A percentile compares a stretch with the other conserved stretches of the same genome.
Evolutionary conservation across 345 rosid species (phyloP).

Genomic region (Lepidium sativum): DNA sequence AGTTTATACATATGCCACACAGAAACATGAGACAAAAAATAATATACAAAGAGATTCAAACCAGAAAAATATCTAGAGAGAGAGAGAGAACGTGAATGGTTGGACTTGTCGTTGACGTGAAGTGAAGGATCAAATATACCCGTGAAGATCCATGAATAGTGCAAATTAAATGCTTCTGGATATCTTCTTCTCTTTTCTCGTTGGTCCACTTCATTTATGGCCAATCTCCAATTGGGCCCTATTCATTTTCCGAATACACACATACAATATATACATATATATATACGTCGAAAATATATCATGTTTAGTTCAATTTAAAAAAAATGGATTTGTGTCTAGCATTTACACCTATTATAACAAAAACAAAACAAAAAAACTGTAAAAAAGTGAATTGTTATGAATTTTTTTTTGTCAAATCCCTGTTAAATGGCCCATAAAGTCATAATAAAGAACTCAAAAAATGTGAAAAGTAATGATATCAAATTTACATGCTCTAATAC

Average conservation of each 20-base stretch:
- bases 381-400: no score
- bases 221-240: slow-evolving; percentile 16
- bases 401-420: no score
- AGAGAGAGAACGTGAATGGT: background rate
- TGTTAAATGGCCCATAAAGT: no score
- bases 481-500: no score
- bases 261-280: background rate
- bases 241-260: background rate
- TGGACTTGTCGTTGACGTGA: slow-evolving; percentile 12
- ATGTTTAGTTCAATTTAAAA: background rate
- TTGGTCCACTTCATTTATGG: slow-evolving; percentile 26
- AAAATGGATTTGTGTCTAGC: no score
- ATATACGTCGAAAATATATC: background rate
- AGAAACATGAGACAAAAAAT: background rate
- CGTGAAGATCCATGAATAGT: slow-evolving; percentile 3
- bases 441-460: no score
- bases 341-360: no score
- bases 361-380: no score
- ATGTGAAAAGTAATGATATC: no score
- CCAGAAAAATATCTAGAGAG: background rate
- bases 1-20: background rate
- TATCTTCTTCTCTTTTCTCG: slow-evolving; percentile 2
- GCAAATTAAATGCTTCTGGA: slow-evolving; percentile 2
- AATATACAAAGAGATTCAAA: background rate
- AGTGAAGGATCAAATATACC: background rate